Evolutionary conservation across 73 alveolate genomes (phyloP), one percentile per base, ranked within the genome.

Genomic region (Diophrys appendiculata): DNA sequence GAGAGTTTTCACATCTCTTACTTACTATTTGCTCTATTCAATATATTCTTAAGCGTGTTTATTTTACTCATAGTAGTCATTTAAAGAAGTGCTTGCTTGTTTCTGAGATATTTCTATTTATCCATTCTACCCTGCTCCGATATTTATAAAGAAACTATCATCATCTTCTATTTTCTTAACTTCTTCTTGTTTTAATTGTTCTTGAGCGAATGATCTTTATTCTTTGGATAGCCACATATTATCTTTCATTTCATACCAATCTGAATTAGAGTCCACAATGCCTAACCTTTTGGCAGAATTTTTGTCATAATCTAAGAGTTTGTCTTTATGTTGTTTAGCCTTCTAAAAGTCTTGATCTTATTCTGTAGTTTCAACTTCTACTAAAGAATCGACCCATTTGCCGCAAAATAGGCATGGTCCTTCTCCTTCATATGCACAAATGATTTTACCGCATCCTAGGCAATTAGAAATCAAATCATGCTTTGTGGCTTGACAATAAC

Each of bases 341-440:
- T 80, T 80, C 54, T 86, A 91, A 71, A 65, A 79, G 34, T 13
- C 72, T 56, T 83, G 88, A 8, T 24, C 84, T 14, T 78, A 82
- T 8, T 81, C 79, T 14, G 78, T 68, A 5, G 34, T 31, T 65
- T 83, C 85, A 56, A 76, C 67, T 34, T 88, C 69, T 22, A 88
- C 83, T 54, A 84, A 76, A 18, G 82, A 52, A 33, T 88, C 95
- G 25, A 65, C 88, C 90, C 90, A 90, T 1, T 88, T 88, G 52
- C 98, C 99, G 81, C 98, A 95, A 85, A 82, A 75, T 56, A 95
- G 84, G 83, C 99, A 95, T 29, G 95, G 94, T 56, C 97, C 96
- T 75, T 90, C 98, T 8, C 98, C 98, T 78, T 95, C 99, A 78
- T 82, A 84, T 65, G 88, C 88, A 72, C 99, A 94, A 54, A 92